phyloP scores from a whole-genome alignment of 179 eudicot genomes.

The Beta lomatogona region DNA sequence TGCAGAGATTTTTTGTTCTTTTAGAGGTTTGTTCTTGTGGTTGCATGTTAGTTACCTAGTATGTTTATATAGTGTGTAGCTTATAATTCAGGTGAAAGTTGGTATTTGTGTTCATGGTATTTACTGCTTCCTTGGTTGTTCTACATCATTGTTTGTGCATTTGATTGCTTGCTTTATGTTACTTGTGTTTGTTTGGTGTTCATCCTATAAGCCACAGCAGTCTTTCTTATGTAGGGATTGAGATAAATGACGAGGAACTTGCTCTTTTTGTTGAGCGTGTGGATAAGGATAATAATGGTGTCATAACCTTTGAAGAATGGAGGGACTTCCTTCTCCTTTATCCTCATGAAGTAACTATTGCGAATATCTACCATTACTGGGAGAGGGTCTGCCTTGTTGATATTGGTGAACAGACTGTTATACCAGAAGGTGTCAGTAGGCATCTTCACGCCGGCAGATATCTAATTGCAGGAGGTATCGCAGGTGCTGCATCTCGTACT shows the following conservation, averaged over 20 bases:
- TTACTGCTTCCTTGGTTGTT: constrained; percentile 1
- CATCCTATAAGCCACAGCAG: constrained; percentile 86
- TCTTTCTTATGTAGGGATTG: constrained; percentile 80
- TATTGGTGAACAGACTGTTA: constrained; percentile 92
- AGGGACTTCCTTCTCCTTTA: constrained; percentile 90
- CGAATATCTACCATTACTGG: constrained; percentile 86
- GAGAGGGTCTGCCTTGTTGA: constrained; percentile 91
- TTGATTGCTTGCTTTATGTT: constrained; percentile 12
- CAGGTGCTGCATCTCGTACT: constrained; percentile 96
- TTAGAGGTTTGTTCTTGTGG: background rate
- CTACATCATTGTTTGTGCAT: constrained; percentile 15
- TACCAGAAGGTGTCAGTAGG: constrained; percentile 88
- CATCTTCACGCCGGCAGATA: constrained; percentile 78
- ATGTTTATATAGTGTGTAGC: background rate
- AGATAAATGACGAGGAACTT: constrained; percentile 82
- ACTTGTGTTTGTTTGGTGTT: constrained; percentile 36
- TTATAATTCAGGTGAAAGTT: background rate
- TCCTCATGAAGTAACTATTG: constrained; percentile 92
- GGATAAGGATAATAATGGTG: constrained; percentile 92
- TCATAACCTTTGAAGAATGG: constrained; percentile 96
- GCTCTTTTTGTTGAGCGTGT: constrained; percentile 93
- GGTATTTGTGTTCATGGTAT: background rate
- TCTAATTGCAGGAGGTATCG: constrained; percentile 88
- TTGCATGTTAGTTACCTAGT: background rate
- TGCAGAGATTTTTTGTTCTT: background rate